Evolutionary conservation across 352 stramenopile species (phyloP), one percentile per base, ranked within the genome.

Genomic region (Globisporangium middletonii): DNA sequence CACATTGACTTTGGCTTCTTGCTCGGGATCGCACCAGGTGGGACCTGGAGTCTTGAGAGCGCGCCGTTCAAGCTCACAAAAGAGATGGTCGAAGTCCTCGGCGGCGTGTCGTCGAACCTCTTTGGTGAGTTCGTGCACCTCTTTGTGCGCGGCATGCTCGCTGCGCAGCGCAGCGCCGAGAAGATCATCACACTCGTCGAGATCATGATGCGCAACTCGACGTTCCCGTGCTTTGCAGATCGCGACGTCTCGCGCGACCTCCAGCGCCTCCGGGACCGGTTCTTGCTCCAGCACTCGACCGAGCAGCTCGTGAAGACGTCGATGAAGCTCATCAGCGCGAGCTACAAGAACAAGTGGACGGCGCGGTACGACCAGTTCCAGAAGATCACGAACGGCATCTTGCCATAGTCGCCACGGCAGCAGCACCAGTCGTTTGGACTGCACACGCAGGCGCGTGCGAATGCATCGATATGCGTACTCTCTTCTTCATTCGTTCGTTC

Each of bases 1-100:
- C 96, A 98, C 78, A 99, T 98, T 56, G 96, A 99, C 73, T 99
- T 98, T 71, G 96, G 96, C 5, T 98, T 98, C 63, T 85, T 98
- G 44, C 78, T 99, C 4, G 95, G 93, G 26, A 96, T 98, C 55
- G 91, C 88, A 23, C 95, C 96, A 33, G 93, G 97, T 35, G 92
- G 92, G 37, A 87, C 93, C 41, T 97, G 97, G 67, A 96, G 81
- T 60, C 82, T 96, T 37, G 95, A 98, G 77, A 79, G 75, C 47
- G 94, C 95, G 26, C 91, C 95, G 0, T 99, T 98, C 72, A 99
- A 99, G 67, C 75, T 98, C 13, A 98, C 88, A 15, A 82, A 85
- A 26, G 94, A 99, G 61, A 98, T 98, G 68, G 92, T 97, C 55
- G 77, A 96, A 53, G 86, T 98, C 15, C 74, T 98, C 3, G 92